Conservation (phyloP, 208 protist species). For the Leishmania turanica region DNA sequence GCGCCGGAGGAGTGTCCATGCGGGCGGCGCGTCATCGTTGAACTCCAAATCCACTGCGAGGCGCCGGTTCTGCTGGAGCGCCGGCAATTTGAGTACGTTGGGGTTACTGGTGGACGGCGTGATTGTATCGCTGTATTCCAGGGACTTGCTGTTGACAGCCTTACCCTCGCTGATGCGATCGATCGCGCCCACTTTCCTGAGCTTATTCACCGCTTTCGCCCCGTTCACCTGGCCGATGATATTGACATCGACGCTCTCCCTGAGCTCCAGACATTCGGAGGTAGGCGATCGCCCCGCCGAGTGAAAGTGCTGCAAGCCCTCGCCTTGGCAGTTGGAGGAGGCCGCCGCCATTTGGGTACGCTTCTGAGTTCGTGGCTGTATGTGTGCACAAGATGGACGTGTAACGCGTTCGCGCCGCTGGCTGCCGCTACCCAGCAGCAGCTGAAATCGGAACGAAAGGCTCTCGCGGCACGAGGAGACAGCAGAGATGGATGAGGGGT, state of each 20-base stretch:
- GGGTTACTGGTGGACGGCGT: background rate
- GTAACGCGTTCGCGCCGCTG: background rate
- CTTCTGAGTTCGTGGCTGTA: background rate
- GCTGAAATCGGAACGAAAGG: background rate
- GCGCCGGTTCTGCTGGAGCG: conserved; percentile 9
- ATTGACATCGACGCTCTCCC: background rate
- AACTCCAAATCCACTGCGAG: conserved; percentile 33
- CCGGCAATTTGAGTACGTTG: background rate
- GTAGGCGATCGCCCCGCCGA: background rate
- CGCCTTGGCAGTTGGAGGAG: background rate
- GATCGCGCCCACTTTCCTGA: background rate
- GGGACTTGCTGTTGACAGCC: background rate
- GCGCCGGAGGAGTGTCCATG: conserved; percentile 6
- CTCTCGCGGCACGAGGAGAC: background rate
- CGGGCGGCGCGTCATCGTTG: conserved; percentile 16
- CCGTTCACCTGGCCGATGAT: background rate
- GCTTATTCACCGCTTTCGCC: background rate
- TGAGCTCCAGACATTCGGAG: background rate
- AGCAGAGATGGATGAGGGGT: background rate
- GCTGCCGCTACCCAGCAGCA: background rate
- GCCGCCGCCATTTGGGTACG: background rate
- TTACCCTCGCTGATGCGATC: background rate
- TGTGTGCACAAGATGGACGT: background rate
- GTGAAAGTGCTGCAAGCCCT: background rate
- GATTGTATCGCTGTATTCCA: background rate